Evolutionary conservation across 2,329 filamentous ascomycete species (phyloP).

Genomic region (Bipolaris bicolor): DNA sequence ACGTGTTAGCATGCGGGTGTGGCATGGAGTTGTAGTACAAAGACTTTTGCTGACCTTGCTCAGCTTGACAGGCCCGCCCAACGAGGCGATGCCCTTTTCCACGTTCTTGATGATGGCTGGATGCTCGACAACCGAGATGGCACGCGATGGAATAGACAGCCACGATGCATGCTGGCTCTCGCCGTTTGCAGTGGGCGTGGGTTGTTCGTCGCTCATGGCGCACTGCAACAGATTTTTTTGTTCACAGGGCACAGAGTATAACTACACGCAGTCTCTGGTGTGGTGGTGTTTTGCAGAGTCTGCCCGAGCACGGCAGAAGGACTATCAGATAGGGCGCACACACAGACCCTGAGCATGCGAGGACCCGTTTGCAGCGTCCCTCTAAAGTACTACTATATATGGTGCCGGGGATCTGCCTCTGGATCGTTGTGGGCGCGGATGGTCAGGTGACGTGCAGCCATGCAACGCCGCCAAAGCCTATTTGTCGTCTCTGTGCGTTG

Average conservation of each 20-base stretch:
- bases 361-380: neutral
- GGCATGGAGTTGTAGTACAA: constrained; percentile 7
- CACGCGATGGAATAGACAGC: constrained; percentile 58
- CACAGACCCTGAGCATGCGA: no score
- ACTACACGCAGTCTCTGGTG: neutral
- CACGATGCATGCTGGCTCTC: constrained; percentile 46
- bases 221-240: neutral
- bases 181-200: constrained; percentile 11
- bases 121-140: constrained; percentile 69
- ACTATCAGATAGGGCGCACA: neutral
- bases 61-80: constrained; percentile 63
- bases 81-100: constrained; percentile 67
- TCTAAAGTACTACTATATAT: neutral
- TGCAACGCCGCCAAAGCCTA: neutral
- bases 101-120: constrained; percentile 69
- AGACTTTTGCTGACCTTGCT: constrained; percentile 53
- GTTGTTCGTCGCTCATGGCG: constrained; percentile 19
- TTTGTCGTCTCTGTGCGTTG: neutral
- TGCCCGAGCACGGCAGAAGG: neutral
- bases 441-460: constrained; percentile 5
- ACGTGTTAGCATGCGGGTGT: constrained; percentile 17
- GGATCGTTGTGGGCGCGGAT: neutral
- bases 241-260: neutral
- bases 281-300: neutral
- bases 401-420: constrained; percentile 17